Base-by-base conservation (phyloP, 352 stramenopile genomes). In the Globisporangium solare region DNA sequence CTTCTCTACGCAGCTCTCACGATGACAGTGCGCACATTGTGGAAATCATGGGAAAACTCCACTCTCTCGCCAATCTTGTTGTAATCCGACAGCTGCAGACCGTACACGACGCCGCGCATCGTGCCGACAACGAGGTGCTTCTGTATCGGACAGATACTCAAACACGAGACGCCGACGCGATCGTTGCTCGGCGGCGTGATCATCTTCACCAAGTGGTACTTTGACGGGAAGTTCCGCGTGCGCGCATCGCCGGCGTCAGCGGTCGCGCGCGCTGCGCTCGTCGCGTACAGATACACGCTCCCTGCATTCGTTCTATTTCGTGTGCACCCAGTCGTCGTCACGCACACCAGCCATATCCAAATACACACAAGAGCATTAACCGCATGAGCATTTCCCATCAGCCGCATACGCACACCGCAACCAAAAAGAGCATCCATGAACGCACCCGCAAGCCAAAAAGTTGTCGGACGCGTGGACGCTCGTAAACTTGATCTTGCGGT, bases 151-250 rank as follows among this genome's bases (percentile, higher is more conserved):
- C 80, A 92, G 60, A 95, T 89, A 47, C 71, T 92, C 39, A 94
- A 53, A 64, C 82, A 88, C 22, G 83, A 79, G 22, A 94, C 74
- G 46, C 72, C 68, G 49, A 88, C 69, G 51, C 83, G 82, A 57
- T 94, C 82, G 35, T 81, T 83, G 40, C 70, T 79, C 14, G 82
- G 81, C 14, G 81, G 79, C 18, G 82, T 69, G 62, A 95, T 92
- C 68, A 88, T 89, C 64, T 95, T 95, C n/a, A 95, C 81, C 37
- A 95, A 60, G 65, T 89, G 81, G 56, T 90, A 93, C 61, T 91
- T 91, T 57, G 68, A 56, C 37, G 73, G 56, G 46, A 70, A 66
- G 35, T 58, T 54, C 6, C 61, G 62, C 56, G 73, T 79, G 40
- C 51, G 51, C 17, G 51, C 20, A 10, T 51, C 58, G 45, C 51